A percentile compares a stretch with the other conserved stretches of the same genome.
These are phyloP conservation scores for Leishmania major DNA, from an alignment of 208 protist species.

Conservation along the genomic window DNA sequence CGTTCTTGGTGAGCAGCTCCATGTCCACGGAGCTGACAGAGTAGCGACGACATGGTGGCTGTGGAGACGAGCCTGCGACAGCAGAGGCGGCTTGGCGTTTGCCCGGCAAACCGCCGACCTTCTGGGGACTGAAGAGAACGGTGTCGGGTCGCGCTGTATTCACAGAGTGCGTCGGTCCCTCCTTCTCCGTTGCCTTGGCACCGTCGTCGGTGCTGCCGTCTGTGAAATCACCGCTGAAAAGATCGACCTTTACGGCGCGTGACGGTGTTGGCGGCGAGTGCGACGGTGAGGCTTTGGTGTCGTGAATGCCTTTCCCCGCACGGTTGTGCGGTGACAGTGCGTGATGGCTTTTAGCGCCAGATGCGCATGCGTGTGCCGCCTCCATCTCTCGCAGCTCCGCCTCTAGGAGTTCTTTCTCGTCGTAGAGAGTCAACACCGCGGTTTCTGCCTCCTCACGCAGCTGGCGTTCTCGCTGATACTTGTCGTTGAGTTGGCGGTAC, in stretches of 20 bases:
- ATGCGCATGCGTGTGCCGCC: neutral
- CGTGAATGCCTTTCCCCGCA: neutral
- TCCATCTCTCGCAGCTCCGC: constrained; percentile 49
- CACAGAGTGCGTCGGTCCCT: constrained; percentile 8
- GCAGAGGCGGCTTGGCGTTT: neutral
- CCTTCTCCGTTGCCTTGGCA: neutral
- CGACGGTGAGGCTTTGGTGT: neutral
- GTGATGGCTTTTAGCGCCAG: neutral
- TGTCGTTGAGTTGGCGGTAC: constrained; percentile 51
- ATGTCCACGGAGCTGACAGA: constrained; percentile 48
- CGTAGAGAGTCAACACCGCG: constrained; percentile 67
- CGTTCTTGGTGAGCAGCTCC: constrained; percentile 64
- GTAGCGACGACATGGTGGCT: neutral
- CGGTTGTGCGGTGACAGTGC: neutral
- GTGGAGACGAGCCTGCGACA: neutral
- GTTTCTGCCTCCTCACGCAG: constrained; percentile 72
- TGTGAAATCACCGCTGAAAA: constrained; percentile 24
- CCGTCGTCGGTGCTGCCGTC: neutral
- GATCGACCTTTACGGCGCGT: constrained; percentile 15
- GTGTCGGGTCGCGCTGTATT: constrained; percentile 17
- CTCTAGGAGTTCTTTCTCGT: constrained; percentile 74
- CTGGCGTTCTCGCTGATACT: constrained; percentile 53
- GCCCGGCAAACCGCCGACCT: neutral
- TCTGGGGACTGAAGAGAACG: constrained; percentile 25
- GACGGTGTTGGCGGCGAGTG: neutral